Conservation (phyloP, 345 rosid genomes). For the Cardiospermum halicacabum region DNA sequence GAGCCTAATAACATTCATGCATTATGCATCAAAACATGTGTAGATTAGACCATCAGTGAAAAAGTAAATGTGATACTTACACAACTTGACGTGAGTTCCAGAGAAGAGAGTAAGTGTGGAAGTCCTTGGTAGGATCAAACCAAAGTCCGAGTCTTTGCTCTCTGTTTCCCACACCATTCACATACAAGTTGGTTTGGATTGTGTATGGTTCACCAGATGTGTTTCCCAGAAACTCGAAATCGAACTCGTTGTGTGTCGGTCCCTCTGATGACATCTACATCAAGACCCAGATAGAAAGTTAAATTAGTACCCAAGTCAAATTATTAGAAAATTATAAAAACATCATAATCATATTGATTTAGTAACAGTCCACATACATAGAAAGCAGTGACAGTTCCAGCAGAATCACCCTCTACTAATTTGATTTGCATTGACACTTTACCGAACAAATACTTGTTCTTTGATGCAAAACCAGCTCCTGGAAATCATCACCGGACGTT, state of each 20-base stretch:
- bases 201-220: constrained; percentile 86
- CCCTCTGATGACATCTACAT: constrained; percentile 98
- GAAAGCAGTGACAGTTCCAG: constrained; percentile 98
- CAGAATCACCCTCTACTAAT: constrained; percentile 98
- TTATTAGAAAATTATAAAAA: neutral
- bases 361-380: constrained; percentile 51
- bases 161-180: constrained; percentile 92
- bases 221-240: constrained; percentile 94
- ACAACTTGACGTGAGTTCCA: constrained; percentile 87
- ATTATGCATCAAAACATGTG: neutral
- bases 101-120: constrained; percentile 73
- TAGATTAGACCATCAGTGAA: neutral
- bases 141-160: constrained; percentile 89
- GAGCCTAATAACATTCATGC: neutral
- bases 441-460: constrained; percentile 87
- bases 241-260: constrained; percentile 84
- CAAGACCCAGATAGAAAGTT: neutral
- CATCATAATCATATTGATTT: neutral
- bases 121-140: constrained; percentile 95
- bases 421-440: constrained; percentile 84
- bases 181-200: constrained; percentile 83
- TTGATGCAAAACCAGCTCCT: constrained; percentile 97
- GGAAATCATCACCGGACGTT: constrained; percentile 15
- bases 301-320: neutral
- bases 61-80: constrained; percentile 35